Percentiles rank a stretch among this genome's conserved stretches.
Evolutionary conservation across 257 asterid genomes (phyloP).

Genomic region (Przewalskia tangutica): DNA sequence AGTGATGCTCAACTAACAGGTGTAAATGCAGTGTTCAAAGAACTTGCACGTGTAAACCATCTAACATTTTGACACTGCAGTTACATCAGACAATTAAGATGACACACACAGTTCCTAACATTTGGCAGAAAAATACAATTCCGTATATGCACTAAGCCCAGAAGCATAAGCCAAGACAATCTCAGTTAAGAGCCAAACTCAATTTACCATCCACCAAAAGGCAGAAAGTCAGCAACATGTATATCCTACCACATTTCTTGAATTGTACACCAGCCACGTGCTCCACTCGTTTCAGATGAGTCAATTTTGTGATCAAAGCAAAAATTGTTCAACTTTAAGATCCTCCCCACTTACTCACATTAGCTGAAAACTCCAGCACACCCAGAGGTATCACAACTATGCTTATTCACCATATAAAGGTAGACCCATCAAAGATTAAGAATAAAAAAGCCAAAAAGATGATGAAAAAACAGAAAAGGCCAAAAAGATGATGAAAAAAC

Average conservation of each 20-base stretch:
- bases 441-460: slow-evolving; percentile 7
- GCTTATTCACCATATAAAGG: slow-evolving; percentile 7
- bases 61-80: slow-evolving; percentile 3
- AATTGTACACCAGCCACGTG: not conserved
- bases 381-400: slow-evolving; percentile 3
- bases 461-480: slow-evolving; percentile 8
- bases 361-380: not conserved
- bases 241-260: not conserved
- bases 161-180: not conserved
- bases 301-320: not conserved
- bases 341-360: not conserved
- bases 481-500: slow-evolving; percentile 10
- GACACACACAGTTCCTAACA: not conserved
- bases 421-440: slow-evolving; percentile 16
- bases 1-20: slow-evolving; percentile 4
- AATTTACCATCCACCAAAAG: not conserved
- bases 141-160: not conserved
- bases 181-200: not conserved
- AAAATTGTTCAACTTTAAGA: not conserved
- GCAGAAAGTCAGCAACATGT: not conserved
- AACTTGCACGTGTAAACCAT: slow-evolving; percentile 2
- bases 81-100: slow-evolving; percentile 5
- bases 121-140: slow-evolving; percentile 8
- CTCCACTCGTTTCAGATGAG: not conserved
- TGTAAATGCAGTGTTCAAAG: slow-evolving; percentile 4